Conservation (phyloP, 1,139 yeast genomes). For the Arxiozyma bovina region DNA sequence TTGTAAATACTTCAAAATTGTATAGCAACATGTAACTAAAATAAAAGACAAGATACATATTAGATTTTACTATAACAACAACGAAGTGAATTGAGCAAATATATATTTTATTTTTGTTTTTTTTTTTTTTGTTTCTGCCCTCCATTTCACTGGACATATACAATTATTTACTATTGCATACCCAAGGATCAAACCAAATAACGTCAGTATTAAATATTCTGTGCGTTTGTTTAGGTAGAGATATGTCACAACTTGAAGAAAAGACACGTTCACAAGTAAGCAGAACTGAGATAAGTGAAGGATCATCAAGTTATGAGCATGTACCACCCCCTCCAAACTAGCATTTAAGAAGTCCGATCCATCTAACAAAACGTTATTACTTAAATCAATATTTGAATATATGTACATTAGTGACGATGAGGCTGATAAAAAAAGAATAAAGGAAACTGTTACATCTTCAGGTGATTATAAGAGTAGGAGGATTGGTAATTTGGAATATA, state of each 20-base stretch:
- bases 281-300: not conserved
- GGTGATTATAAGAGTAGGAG: constrained; percentile 8
- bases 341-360: constrained; percentile 10
- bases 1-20: not conserved
- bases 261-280: constrained; percentile 1
- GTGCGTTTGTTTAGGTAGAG: not conserved
- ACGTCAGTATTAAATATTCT: not conserved
- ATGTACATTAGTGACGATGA: constrained; percentile 2
- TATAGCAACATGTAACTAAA: not conserved
- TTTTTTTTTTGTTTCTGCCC: not conserved
- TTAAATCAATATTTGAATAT: constrained; percentile 19
- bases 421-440: not conserved
- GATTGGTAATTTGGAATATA: constrained; percentile 15
- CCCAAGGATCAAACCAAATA: not conserved
- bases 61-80: not conserved
- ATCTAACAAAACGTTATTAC: constrained; percentile 12
- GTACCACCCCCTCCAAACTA: constrained; percentile 20
- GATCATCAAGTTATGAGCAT: constrained; percentile 7
- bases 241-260: constrained; percentile 1
- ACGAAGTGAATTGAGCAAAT: not conserved
- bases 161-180: too few species aligned
- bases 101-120: too few species aligned
- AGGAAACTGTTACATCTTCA: constrained; percentile 1
- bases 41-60: too few species aligned
- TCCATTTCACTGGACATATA: too few species aligned